Base-by-base conservation (phyloP, 805 yeast species). In the Saturnispora bothae region DNA sequence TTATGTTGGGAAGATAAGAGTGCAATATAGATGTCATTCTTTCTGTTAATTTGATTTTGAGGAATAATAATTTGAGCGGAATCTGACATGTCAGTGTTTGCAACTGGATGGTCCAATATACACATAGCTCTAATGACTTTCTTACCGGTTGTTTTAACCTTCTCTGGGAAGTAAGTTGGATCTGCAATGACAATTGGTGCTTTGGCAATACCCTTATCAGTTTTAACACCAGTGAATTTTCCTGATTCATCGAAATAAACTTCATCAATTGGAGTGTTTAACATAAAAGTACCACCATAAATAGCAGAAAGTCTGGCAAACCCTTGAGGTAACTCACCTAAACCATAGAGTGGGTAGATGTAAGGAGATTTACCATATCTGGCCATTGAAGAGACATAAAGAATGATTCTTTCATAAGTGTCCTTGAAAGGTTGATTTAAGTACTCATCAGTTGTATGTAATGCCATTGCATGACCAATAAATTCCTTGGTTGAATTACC, bases 281-380 rank as follows among this genome's bases (percentile, higher is more conserved):
- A 73, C 98, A 92, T 92, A 58, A 86, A 92, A 15, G 97, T 89
- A 53, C 98, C 98, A 47, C 98, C 98, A 56, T 92, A 86, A 48
- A 92, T 89, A 19, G 98, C 98, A 37, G 94, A 79, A 44, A 92
- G 73, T 58, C 98, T 74, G 9, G 97, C 96, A 66, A 92, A 92
- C 7, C 96, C 98, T 64, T 92, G 98, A n/a, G 98, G 98, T 43
- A 92, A 69, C 61, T 92, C 98, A 37, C 98, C 98, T 42, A 92
- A 71, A 6, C 98, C 98, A 56, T 92, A 92, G 53, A 89, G 67
- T 34, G 98, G 98, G 57, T 92, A 92, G 44, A 92, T 72, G 59
- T 92, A 92, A 10, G 98, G 98, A 6, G 95, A 83, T 62, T 88
- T 88, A 42, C 98, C 97, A 60, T 83, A 92, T 52, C 92, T 77